These are phyloP conservation scores for Citrus reticulata DNA, from an alignment of 345 rosid species.

Conservation along the genomic window DNA sequence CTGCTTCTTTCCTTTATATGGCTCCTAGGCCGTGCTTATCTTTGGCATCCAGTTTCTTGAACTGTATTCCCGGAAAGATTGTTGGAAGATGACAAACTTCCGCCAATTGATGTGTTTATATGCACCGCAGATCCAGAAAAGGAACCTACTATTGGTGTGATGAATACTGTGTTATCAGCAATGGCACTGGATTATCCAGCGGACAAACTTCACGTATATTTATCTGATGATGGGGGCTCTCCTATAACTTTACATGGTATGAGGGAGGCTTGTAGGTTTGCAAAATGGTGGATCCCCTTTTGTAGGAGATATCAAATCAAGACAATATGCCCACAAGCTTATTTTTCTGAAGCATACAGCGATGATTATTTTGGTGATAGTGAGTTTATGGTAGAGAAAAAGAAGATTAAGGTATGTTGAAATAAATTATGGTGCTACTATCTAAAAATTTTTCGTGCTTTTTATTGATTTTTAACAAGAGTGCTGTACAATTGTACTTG, in stretches of 20 bases:
- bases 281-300: conserved; percentile 49
- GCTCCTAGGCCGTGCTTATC: conserved; percentile 28
- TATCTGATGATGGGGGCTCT: conserved; percentile 40
- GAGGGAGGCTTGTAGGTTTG: conserved; percentile 37
- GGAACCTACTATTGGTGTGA: conserved; percentile 39
- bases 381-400: conserved; percentile 13
- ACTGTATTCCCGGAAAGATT: conserved; percentile 33
- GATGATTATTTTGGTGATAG: neutral
- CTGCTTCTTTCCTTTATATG: conserved; percentile 29
- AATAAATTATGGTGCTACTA: neutral
- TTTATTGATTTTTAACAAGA: too few species aligned
- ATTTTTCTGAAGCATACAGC: conserved; percentile 16
- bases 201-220: conserved; percentile 40
- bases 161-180: conserved; percentile 43
- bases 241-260: conserved; percentile 29
- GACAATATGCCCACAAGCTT: neutral
- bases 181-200: conserved; percentile 47
- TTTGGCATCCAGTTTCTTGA: conserved; percentile 35
- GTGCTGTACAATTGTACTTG: neutral
- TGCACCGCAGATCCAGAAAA: conserved; percentile 41
- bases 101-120: conserved; percentile 38
- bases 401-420: conserved; percentile 19
- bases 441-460: neutral
- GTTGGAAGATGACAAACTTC: conserved; percentile 22
- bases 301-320: conserved; percentile 18